Evolutionary conservation across 2,329 filamentous ascomycete species (phyloP).

Genomic region (Aquanectria penicillioides): DNA sequence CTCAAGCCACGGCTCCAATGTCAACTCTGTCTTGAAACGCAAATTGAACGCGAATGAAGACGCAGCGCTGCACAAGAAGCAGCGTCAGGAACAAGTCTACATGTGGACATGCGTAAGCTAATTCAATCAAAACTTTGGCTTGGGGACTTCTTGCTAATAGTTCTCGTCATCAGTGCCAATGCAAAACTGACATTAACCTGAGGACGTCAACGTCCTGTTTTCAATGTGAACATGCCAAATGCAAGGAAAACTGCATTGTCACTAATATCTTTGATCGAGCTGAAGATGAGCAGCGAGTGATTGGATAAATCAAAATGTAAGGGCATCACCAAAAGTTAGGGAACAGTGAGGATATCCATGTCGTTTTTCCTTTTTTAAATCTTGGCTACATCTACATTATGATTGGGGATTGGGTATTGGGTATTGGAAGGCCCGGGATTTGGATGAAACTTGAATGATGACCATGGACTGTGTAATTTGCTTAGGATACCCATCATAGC

Average conservation of each 20-base stretch:
- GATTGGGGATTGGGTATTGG: background rate
- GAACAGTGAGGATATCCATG: background rate
- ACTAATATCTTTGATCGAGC: background rate
- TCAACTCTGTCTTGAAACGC: conserved; percentile 4
- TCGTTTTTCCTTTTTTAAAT: background rate
- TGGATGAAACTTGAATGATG: background rate
- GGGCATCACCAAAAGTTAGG: background rate
- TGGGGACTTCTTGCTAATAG: conserved; percentile 13
- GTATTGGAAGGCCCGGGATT: background rate
- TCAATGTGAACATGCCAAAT: conserved; percentile 10
- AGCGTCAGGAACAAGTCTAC: conserved; percentile 24
- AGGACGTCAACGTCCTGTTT: conserved; percentile 17
- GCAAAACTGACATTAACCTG: conserved; percentile 19
- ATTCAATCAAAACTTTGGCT: background rate
- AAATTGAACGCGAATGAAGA: conserved; percentile 9
- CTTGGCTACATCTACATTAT: background rate
- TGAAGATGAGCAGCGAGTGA: background rate
- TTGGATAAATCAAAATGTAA: background rate
- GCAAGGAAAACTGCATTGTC: background rate
- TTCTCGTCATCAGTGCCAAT: conserved; percentile 32
- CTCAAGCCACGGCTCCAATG: conserved; percentile 9
- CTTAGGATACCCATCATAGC: conserved; percentile 17
- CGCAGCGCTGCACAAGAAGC: conserved; percentile 18
- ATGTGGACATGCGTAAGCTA: conserved; percentile 47
- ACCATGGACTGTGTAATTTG: background rate